Percentiles rank a stretch among this genome's conserved stretches.
Conservation (phyloP, 2,329 filamentous ascomycete genomes). For the Hysterium pulicare region DNA sequence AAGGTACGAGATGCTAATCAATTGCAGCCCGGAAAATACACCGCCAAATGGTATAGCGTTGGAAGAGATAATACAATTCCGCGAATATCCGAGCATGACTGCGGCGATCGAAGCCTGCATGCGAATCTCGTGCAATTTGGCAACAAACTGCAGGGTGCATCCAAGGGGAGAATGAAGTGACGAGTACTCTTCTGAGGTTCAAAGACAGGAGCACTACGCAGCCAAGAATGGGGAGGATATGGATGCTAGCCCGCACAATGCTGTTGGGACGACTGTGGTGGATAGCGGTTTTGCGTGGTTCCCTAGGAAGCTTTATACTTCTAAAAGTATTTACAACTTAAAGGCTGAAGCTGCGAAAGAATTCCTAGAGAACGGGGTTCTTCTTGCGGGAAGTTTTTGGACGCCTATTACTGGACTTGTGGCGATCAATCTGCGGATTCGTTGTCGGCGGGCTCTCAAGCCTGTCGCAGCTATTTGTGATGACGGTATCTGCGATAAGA, state of each 20-base stretch:
- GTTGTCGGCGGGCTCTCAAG: no score
- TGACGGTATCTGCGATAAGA: no score
- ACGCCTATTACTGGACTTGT: no score
- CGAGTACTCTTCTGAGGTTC: neutral
- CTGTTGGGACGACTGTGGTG: neutral
- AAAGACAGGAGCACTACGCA: neutral
- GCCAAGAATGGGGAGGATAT: neutral
- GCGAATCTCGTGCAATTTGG: conserved; percentile 21
- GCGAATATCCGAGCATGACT: conserved; percentile 11
- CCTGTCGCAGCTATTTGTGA: no score
- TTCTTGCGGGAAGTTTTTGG: no score
- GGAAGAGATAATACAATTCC: neutral
- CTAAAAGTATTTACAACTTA: neutral
- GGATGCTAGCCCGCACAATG: neutral
- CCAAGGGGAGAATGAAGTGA: neutral
- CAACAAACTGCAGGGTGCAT: conserved; percentile 20
- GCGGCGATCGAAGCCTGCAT: conserved; percentile 23
- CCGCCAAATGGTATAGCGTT: neutral
- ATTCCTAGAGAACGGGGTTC: neutral
- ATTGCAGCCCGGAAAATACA: neutral
- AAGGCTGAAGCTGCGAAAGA: neutral
- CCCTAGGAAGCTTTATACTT: neutral
- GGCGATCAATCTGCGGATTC: no score
- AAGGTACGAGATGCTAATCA: neutral
- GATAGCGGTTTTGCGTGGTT: neutral